Evolutionary conservation across 1,139 yeast species (phyloP), one percentile per base, ranked within the genome.

Genomic region (Hyphopichia fennica): DNA sequence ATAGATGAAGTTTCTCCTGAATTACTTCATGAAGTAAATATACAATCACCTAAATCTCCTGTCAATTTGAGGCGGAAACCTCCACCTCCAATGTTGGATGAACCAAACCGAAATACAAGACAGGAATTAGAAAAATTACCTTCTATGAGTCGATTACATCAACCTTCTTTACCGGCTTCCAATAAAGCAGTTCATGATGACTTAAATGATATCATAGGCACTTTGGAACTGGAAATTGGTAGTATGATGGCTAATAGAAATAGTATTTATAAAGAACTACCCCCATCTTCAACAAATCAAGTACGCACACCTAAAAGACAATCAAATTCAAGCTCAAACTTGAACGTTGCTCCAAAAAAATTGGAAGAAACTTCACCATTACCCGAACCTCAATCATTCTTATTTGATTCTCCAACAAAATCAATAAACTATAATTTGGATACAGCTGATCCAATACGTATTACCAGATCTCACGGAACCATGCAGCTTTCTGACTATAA

Each of bases 351-450:
- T 27, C 11, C 32, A 5, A 29, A 29, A 5, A 29, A 29, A 8
- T 11, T 29, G n/a, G 18, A 29, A n/a, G 34, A 38, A 34, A 25
- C 37, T n/a, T 38, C 41, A 2, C 41, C 41, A 18, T 28, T 38
- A 15, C 41, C 41, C 11, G 41, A 38, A 5, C 41, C 41, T 13
- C 41, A 38, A 19, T 32, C 34, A 9, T 38, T 38, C 22, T 29
- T 38, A 15, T 38, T 38, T 15, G 14, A 28, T 5, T 38, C 41
- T 4, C 41, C 41, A 4, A 38, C 41, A 9, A 38, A 38, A 13
- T 38, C 41, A 13, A 27, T 38, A 8, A 20, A 2, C 11, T 38
- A 30, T 23, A 14, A n/a, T 11, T 16, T 31, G 2, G 36, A 38
- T 27, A n/a, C 22, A 5, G 22, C 17, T 4, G 35, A 33, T 20